Base-by-base conservation (phyloP, 2,329 filamentous ascomycete genomes). In the Aspergillus intermedius region DNA sequence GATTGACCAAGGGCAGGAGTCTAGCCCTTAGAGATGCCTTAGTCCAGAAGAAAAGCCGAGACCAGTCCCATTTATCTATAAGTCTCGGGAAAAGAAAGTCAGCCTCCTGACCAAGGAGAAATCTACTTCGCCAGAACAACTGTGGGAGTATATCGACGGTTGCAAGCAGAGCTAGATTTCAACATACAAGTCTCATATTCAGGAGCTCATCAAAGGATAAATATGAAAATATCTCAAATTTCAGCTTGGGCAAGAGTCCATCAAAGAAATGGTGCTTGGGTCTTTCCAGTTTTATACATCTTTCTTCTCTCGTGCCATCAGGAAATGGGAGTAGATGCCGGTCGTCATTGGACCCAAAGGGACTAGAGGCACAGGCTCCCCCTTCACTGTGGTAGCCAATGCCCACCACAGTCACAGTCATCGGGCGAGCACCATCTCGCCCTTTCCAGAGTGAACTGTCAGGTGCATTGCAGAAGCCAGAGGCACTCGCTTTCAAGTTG, bases 81-180 rank as follows among this genome's bases (percentile, higher is more conserved):
- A 46, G 34, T 10, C 23, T 42, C 2, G 49, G 47, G 32, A 54
- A 58, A 5, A 58, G 9, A 13, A 54, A 58, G 21, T 50, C 54
- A 13, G 42, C 37, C 19, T 49, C 49, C 23, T 51, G 43, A 8
- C 52, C 48, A 22, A 44, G 42, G 9, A 49, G 25, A 37, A 58
- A 54, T 21, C 49, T 47, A 22, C 25, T 45, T 19, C 49, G 46
- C 55, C 55, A 57, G 34, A 47, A 56, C 3, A 44, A 49, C 35
- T 47, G 52, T 8, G 55, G 52, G 2, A 54, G 50, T 3, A 17
- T 42, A 2, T 37, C n/a, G 6, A 47, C 13, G 0, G 3, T 34
- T 3, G 34, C 10, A 23, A 28, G 25, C 2, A 10, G 25, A 10
- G 25, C 25, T 10, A 28, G 25, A 28, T 10, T 9, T 28, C 9